Conservation (phyloP, 371 early-diverging fungal species). For the Neoconidiobolus thromboides region DNA sequence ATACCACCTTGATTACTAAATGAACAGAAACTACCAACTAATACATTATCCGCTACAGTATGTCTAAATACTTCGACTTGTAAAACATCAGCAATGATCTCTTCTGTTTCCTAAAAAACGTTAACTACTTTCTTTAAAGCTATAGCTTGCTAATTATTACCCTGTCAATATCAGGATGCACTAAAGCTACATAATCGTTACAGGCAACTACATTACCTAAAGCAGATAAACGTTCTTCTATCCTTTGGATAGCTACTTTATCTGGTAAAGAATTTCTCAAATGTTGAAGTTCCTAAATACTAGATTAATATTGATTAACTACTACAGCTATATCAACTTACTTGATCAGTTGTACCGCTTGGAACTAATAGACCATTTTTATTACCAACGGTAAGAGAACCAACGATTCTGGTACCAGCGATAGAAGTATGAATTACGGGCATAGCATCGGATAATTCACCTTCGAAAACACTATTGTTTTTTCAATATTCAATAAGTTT, state of each 20-base stretch:
- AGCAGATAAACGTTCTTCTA: slow-evolving; percentile 97
- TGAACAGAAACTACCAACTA: slow-evolving; percentile 97
- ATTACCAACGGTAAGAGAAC: slow-evolving; percentile 91
- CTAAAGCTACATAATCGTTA: slow-evolving; percentile 99
- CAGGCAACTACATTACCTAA: slow-evolving; percentile 99
- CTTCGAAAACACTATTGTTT: slow-evolving; percentile 68
- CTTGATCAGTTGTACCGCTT: slow-evolving; percentile 93
- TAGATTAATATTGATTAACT: not conserved
- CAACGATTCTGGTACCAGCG: slow-evolving; percentile 95
- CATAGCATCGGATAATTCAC: slow-evolving; percentile 86
- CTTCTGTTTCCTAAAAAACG: slow-evolving; percentile 65
- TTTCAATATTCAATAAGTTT: slow-evolving; percentile 7
- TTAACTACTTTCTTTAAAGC: not conserved
- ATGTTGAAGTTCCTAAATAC: slow-evolving; percentile 78
- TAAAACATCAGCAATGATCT: slow-evolving; percentile 95
- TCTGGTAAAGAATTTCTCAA: slow-evolving; percentile 97
- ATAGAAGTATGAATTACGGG: slow-evolving; percentile 99
- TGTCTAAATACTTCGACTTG: slow-evolving; percentile 98
- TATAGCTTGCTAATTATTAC: slow-evolving; percentile 11
- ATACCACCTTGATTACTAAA: slow-evolving; percentile 98
- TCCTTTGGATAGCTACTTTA: slow-evolving; percentile 81
- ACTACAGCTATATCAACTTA: not conserved
- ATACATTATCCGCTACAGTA: slow-evolving; percentile 93
- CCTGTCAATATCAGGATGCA: slow-evolving; percentile 96
- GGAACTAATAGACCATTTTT: slow-evolving; percentile 95